These are phyloP conservation scores for Ceratobasidium sp. DNA, from an alignment of 1,284 basidiomycete genomes.

Conservation along the genomic window DNA sequence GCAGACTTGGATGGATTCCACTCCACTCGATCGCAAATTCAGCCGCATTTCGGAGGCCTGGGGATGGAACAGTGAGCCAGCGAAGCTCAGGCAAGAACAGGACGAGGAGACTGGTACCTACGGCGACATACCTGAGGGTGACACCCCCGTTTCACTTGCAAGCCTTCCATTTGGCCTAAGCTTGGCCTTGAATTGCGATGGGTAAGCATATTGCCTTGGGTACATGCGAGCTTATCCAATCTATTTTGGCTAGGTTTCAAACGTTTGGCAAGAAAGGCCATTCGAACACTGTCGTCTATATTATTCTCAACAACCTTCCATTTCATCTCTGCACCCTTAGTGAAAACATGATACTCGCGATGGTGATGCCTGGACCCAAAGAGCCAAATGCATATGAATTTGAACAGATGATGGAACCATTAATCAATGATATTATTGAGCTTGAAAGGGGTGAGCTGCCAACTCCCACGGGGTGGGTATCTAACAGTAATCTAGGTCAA, in stretches of 20 bases:
- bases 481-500: background rate
- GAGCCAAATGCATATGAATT: background rate
- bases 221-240: too few species aligned
- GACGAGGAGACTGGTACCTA: background rate
- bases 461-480: background rate
- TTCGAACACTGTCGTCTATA: background rate
- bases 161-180: constrained; percentile 8
- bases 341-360: constrained; percentile 23
- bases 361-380: constrained; percentile 32
- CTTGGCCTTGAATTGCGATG: background rate
- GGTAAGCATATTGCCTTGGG: too few species aligned
- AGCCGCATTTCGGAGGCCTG: background rate
- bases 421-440: constrained; percentile 25
- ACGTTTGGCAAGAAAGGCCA: background rate
- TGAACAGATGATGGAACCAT: constrained; percentile 19
- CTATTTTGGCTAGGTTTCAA: constrained; percentile 8
- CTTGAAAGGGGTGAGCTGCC: constrained; percentile 12
- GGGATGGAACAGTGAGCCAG: background rate
- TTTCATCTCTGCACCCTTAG: background rate
- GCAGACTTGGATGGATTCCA: background rate
- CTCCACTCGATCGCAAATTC: background rate
- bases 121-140: background rate
- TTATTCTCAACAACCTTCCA: constrained; percentile 25
- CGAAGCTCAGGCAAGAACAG: background rate
- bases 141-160: background rate